phyloP scores from a whole-genome alignment of 2,329 filamentous ascomycete species.

The Sporothrix brasiliensis region DNA sequence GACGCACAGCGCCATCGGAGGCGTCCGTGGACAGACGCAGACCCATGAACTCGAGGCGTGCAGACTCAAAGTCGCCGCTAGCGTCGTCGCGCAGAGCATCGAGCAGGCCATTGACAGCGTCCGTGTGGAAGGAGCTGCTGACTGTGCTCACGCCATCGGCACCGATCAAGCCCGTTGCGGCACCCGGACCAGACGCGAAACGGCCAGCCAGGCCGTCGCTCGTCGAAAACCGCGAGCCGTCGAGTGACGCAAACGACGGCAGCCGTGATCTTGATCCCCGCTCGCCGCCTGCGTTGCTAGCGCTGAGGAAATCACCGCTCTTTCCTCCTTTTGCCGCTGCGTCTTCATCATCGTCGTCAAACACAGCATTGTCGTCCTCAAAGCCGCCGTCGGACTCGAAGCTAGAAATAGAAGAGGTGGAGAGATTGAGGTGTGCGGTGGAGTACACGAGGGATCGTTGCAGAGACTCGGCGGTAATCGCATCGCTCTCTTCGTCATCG shows the following conservation, averaged over 20 bases:
- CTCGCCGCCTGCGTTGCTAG: constrained; percentile 33
- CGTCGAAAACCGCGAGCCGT: constrained; percentile 55
- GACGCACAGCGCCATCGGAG: constrained; percentile 83
- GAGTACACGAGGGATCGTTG: constrained; percentile 61
- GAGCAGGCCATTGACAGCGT: constrained; percentile 83
- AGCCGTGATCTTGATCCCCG: constrained; percentile 61
- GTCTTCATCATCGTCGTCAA: constrained; percentile 40
- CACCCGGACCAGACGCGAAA: constrained; percentile 9
- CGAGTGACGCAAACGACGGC: constrained; percentile 74
- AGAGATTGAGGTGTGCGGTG: constrained; percentile 56
- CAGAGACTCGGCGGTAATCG: constrained; percentile 53
- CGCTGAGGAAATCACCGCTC: constrained; percentile 37
- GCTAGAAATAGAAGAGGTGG: constrained; percentile 59
- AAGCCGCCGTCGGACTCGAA: constrained; percentile 61
- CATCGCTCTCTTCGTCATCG: constrained; percentile 43
- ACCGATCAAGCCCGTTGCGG: not conserved
- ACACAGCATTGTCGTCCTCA: constrained; percentile 62
- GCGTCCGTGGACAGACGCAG: constrained; percentile 90
- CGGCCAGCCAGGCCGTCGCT: constrained; percentile 23
- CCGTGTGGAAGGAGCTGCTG: constrained; percentile 71
- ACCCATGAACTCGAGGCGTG: constrained; percentile 88
- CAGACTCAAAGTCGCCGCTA: constrained; percentile 75
- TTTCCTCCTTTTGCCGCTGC: constrained; percentile 37
- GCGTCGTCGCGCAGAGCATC: constrained; percentile 77
- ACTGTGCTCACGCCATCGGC: constrained; percentile 44